Base-by-base conservation (phyloP, 2,329 filamentous ascomycete species). In the Dichotomopilus funicola region DNA sequence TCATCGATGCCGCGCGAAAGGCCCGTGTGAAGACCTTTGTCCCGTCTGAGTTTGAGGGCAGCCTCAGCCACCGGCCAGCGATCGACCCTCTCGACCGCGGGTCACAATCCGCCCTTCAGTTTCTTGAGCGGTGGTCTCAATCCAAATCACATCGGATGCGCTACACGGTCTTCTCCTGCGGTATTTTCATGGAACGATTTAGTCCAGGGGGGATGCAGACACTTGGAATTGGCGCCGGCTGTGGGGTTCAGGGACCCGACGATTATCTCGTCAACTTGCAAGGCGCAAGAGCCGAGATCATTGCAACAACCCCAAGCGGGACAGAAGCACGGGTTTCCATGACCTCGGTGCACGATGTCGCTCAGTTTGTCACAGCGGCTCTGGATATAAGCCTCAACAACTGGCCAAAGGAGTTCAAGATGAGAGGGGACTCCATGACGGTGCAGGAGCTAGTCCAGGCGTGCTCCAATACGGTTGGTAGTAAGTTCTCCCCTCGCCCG, bases 131-230 rank as follows among this genome's bases (percentile, higher is more conserved):
- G 49, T 84, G 81, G 67, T 69, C 74, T 11, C 66, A 72, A 4
- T 71, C 73, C 2, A 67, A 63, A 43, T 71, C 73, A 1, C 70
- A 75, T 56, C 71, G 74, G 45, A 87, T 91, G 72, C 77, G 79
- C 43, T 88, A 79, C 58, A 89, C 87, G 0, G 75, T 84, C 33
- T 90, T 91, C 68, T 81, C 83, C 0, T 91, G 88, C 62, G 88
- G 88, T 19, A 70, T 90, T 35, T 82, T 91, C 61, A 91, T 89
- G 74, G 87, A 91, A 66, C 76, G 86, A 0, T 90, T 91, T 63
- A 82, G 81, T 19, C 83, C 83, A 0, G 82, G 80, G 3, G 88
- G 88, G 0, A 76, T 91, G 56, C 74, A 75, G 10, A 72, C 75
- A 13, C 76, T 82, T 53, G 73, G 77, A 37, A 83, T 90, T 47